Base-by-base conservation (phyloP, 805 yeast species). In the Yamadazyma kitorensis region DNA sequence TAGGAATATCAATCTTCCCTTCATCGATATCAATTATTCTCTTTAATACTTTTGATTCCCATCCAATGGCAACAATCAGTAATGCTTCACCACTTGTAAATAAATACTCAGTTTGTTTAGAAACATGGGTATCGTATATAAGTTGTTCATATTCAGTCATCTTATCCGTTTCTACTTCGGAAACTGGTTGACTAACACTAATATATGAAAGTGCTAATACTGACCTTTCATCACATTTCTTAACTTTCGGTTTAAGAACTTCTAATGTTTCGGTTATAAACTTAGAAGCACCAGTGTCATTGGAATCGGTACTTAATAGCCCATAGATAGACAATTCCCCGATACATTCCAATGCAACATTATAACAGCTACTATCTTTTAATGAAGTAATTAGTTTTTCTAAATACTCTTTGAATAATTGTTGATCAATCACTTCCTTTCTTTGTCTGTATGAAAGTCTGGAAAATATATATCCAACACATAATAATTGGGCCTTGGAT, bases 61-160 rank as follows among this genome's bases (percentile, higher is more conserved):
- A 83, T 0, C 96, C 95, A 13, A 78, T 71, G 0, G 86, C 80
- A 4, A 83, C 49, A 10, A 86, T 66, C 17, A 85, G 69, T 13
- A 89, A 58, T 0, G 95, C 88, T 52, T 91, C 98, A 34, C 98
- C 97, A 29, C 81, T 72, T 0, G 87, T 70, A 45, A 91, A 86
- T 14, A 82, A 59, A 32, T 68, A 75, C 40, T 91, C 97, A n/a
- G 78, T 65, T 40, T 84, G 86, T 42, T 83, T 86, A 0, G 87
- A 73, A 4, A 52, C 54, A 51, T 82, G 80, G 0, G 84, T 70
- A 3, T 74, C 80, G 45, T 70, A 78, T 2, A 87, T 48, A 1
- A 57, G 45, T 6, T 64, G 52, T 28, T 81, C 74, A 36, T 64
- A 65, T 1, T 64, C 52, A 8, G 47, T 43, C 12, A 62, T 54